These are phyloP conservation scores for Musa beccarii DNA, from an alignment of 176 grass and related monocot genomes.

Conservation along the genomic window DNA sequence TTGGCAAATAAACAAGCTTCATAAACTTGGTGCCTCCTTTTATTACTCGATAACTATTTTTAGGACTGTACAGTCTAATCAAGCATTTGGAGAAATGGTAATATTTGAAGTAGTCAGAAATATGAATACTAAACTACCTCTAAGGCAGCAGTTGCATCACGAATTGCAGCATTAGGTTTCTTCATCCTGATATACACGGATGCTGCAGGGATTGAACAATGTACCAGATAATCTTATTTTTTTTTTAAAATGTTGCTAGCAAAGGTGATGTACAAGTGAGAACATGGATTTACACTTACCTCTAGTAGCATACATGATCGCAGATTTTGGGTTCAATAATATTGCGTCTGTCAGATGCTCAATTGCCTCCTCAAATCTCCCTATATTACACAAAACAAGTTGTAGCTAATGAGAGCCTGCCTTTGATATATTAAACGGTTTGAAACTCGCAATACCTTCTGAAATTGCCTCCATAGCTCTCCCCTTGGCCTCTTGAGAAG, in stretches of 20 bases:
- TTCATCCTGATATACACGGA: constrained; percentile 95
- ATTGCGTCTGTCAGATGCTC: constrained; percentile 89
- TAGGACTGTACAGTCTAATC: not conserved
- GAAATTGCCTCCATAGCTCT: constrained; percentile 84
- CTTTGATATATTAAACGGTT: not conserved
- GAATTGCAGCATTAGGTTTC: constrained; percentile 87
- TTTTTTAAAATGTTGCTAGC: too few species aligned
- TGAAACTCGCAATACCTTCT: constrained; percentile 39
- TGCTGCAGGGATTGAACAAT: constrained; percentile 33
- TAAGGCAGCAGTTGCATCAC: constrained; percentile 82
- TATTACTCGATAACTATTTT: too few species aligned
- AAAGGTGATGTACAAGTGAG: not conserved
- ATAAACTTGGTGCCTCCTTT: too few species aligned
- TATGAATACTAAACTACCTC: constrained; percentile 36
- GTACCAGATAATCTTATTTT: not conserved
- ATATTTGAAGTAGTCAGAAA: not conserved
- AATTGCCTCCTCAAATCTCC: constrained; percentile 69
- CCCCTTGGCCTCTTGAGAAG: constrained; percentile 80
- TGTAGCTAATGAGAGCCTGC: not conserved
- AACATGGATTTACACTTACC: constrained; percentile 21
- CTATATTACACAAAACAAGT: constrained; percentile 22
- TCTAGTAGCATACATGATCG: constrained; percentile 97
- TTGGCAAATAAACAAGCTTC: too few species aligned
- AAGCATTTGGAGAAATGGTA: not conserved
- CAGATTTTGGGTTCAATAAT: constrained; percentile 73